Conservation (phyloP, 768 basidiomycete species). For the Epithele typhae region DNA sequence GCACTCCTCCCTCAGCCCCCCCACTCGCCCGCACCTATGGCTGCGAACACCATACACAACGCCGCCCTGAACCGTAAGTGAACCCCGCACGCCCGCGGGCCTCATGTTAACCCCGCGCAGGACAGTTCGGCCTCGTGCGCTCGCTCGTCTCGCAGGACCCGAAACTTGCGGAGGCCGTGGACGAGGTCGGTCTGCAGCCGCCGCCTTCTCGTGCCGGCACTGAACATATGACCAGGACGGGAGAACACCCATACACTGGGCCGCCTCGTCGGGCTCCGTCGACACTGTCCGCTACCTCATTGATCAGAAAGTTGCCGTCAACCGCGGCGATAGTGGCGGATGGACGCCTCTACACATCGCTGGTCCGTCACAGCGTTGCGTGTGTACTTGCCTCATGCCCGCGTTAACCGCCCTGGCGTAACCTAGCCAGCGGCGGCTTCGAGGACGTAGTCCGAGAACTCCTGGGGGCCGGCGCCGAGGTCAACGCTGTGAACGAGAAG, state of each 20-base stretch:
- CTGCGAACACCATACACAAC: constrained; percentile 34
- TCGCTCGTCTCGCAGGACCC: constrained; percentile 61
- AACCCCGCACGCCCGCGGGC: neutral
- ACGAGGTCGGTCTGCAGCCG: constrained; percentile 42
- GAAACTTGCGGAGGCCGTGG: constrained; percentile 53
- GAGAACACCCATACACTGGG: constrained; percentile 84
- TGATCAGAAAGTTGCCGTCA: constrained; percentile 65
- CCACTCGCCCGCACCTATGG: neutral
- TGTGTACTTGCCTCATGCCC: neutral
- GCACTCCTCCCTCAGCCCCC: too few relatives aligned
- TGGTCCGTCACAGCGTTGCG: constrained; percentile 35
- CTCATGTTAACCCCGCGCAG: constrained; percentile 29
- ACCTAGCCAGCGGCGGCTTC: constrained; percentile 74
- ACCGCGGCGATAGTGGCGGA: constrained; percentile 58
- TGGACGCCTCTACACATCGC: constrained; percentile 84
- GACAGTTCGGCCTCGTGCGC: constrained; percentile 67
- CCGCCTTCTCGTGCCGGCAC: neutral
- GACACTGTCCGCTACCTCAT: constrained; percentile 67
- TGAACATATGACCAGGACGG: constrained; percentile 48
- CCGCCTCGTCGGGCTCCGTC: constrained; percentile 66
- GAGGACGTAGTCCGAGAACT: constrained; percentile 72
- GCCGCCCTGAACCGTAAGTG: constrained; percentile 68
- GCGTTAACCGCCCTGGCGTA: neutral
- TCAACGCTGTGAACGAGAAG: constrained; percentile 77
- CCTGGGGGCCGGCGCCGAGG: constrained; percentile 77